A percentile compares a stretch with the other conserved stretches of the same genome.
These are phyloP conservation scores for Rugonectria rugulosa DNA, from an alignment of 2,329 filamentous ascomycete species.

Conservation along the genomic window DNA sequence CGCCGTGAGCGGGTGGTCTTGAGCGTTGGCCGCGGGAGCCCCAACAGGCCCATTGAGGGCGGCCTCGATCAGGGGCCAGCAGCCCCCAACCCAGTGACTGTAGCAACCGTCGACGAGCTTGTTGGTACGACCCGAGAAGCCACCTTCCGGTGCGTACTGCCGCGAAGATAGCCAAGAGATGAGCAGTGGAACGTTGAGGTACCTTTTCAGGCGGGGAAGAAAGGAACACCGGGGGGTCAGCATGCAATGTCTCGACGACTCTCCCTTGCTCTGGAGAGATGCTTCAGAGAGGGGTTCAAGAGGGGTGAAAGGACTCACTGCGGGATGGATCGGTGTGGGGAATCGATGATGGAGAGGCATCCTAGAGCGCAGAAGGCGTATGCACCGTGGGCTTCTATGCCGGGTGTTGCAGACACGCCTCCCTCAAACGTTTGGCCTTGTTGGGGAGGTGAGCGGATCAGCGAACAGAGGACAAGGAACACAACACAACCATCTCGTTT, in stretches of 20 bases:
- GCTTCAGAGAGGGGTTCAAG: slow-evolving; percentile 10
- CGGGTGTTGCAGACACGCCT: slow-evolving; percentile 85
- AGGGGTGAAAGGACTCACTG: slow-evolving; percentile 59
- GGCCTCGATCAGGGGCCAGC: slow-evolving; percentile 90
- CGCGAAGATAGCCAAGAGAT: slow-evolving; percentile 88
- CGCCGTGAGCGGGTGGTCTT: slow-evolving; percentile 38
- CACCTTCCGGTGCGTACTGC: slow-evolving; percentile 90
- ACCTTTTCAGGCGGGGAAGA: slow-evolving; percentile 54
- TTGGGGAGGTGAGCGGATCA: slow-evolving; percentile 20
- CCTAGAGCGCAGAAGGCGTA: slow-evolving; percentile 96
- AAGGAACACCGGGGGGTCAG: slow-evolving; percentile 34
- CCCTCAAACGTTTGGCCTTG: slow-evolving; percentile 93
- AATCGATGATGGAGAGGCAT: slow-evolving; percentile 84
- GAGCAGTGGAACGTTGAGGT: slow-evolving; percentile 78
- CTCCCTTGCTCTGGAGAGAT: slow-evolving; percentile 45
- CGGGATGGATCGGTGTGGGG: slow-evolving; percentile 76
- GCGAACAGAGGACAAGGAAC: slow-evolving; percentile 26
- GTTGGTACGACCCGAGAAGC: slow-evolving; percentile 93
- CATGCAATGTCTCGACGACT: slow-evolving; percentile 41
- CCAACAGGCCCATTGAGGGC: slow-evolving; percentile 65
- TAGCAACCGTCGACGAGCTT: slow-evolving; percentile 99
- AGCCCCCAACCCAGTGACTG: slow-evolving; percentile 96
- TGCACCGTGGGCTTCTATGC: slow-evolving; percentile 91
- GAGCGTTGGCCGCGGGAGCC: slow-evolving; percentile 36
- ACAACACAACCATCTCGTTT: slow-evolving; percentile 16